phyloP scores from a whole-genome alignment of 345 rosid genomes.

The Arabis hirsuta region DNA sequence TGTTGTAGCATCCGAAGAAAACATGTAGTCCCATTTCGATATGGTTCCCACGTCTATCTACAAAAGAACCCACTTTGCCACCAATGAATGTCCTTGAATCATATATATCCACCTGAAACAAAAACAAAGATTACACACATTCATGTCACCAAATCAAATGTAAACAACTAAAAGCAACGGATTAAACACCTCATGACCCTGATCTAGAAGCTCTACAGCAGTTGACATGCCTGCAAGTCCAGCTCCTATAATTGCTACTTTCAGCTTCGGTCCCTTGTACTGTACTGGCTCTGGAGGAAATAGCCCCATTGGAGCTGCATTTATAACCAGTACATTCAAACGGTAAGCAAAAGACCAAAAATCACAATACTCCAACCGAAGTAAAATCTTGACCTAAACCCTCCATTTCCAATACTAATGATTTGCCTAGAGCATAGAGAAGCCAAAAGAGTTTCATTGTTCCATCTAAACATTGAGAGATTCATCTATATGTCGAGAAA shows the following conservation, averaged over 20 bases:
- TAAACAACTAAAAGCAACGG: constrained; percentile 7
- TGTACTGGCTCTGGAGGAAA: constrained; percentile 95
- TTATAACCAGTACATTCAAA: constrained; percentile 14
- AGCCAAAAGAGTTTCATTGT: neutral
- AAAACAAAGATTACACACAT: constrained; percentile 1
- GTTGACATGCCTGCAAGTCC: constrained; percentile 99
- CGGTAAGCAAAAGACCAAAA: neutral
- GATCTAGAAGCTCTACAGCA: constrained; percentile 94
- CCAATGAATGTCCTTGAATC: constrained; percentile 92
- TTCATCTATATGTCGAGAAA: neutral
- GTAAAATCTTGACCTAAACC: neutral
- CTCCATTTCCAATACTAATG: neutral
- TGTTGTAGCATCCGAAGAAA: constrained; percentile 98
- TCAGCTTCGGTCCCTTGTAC: constrained; percentile 93
- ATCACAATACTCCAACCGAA: constrained; percentile 4
- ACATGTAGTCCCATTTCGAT: constrained; percentile 99
- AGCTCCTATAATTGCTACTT: constrained; percentile 97
- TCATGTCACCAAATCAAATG: constrained; percentile 20
- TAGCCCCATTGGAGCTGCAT: constrained; percentile 94
- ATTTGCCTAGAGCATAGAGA: neutral
- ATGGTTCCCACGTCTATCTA: constrained; percentile 90
- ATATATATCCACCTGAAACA: constrained; percentile 87
- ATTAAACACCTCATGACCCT: constrained; percentile 87
- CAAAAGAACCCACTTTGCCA: constrained; percentile 98
- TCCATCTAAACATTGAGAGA: neutral